Percentiles rank a stretch among this genome's conserved stretches.
These are phyloP conservation scores for Fusarium sp. DNA, from an alignment of 2,329 filamentous ascomycete genomes.

Conservation along the genomic window DNA sequence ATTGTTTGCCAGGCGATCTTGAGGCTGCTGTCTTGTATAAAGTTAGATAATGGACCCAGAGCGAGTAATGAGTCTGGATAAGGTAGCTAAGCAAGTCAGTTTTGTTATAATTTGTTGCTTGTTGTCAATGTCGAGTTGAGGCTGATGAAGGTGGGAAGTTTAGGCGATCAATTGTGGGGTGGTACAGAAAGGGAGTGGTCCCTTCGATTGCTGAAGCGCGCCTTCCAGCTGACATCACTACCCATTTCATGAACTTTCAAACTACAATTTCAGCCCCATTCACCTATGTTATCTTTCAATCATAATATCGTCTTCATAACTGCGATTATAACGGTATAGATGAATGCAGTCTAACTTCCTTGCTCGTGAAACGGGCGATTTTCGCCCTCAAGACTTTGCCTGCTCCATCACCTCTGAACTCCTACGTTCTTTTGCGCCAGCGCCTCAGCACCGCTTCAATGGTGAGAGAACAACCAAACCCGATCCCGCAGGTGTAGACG, in stretches of 20 bases:
- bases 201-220: constrained; percentile 12
- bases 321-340: constrained; percentile 38
- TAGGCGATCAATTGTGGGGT: constrained; percentile 39
- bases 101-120: background rate
- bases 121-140: constrained; percentile 11
- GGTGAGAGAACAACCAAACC: constrained; percentile 55
- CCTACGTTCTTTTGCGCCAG: constrained; percentile 76
- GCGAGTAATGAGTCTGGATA: background rate
- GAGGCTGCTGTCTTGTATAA: background rate
- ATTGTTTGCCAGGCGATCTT: constrained; percentile 24
- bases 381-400: constrained; percentile 73
- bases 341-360: constrained; percentile 81
- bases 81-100: background rate
- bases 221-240: constrained; percentile 44
- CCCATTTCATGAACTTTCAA: background rate
- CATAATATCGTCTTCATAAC: background rate
- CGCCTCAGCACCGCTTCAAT: constrained; percentile 77
- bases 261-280: background rate
- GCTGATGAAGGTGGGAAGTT: constrained; percentile 32
- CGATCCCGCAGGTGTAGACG: constrained; percentile 40
- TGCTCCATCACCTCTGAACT: constrained; percentile 74
- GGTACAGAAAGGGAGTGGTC: constrained; percentile 19
- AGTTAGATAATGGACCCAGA: too few species aligned
- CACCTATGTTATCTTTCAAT: background rate
- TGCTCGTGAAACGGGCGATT: constrained; percentile 78